Percentiles rank a stretch among this genome's conserved stretches.
These are phyloP conservation scores for Candida suzukii DNA, from an alignment of 805 yeast genomes.

Conservation along the genomic window DNA sequence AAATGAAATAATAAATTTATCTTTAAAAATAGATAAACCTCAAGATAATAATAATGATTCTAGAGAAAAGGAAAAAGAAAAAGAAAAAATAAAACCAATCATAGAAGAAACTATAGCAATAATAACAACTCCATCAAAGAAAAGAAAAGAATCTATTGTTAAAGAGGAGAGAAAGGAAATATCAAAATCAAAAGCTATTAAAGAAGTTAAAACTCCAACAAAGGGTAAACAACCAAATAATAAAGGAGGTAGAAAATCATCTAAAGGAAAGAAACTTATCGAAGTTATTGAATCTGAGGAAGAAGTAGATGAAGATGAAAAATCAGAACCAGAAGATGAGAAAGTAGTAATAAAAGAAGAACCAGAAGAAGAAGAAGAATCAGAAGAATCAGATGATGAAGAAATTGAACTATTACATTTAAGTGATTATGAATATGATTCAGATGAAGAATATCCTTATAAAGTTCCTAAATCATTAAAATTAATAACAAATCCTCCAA, in stretches of 20 bases:
- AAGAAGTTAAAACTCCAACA: too few species aligned
- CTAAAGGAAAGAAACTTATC: background rate
- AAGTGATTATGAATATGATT: constrained; percentile 9
- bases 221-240: too few species aligned
- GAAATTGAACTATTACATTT: background rate
- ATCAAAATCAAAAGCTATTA: too few species aligned
- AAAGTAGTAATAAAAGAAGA: constrained; percentile 2
- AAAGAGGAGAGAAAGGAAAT: too few species aligned
- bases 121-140: constrained; percentile 1
- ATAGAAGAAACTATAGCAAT: background rate
- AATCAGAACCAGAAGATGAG: constrained; percentile 1
- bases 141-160: background rate
- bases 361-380: constrained; percentile 1
- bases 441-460: background rate
- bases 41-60: too few species aligned
- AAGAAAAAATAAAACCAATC: background rate
- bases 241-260: background rate
- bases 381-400: constrained; percentile 1
- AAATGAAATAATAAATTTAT: too few species aligned
- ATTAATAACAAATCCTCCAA: constrained; percentile 30
- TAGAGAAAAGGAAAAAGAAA: background rate
- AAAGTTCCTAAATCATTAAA: constrained; percentile 21
- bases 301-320: background rate
- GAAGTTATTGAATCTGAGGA: background rate
- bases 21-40: too few species aligned